Conservation (phyloP, 208 protist genomes). For the Trichomonas tenax region DNA sequence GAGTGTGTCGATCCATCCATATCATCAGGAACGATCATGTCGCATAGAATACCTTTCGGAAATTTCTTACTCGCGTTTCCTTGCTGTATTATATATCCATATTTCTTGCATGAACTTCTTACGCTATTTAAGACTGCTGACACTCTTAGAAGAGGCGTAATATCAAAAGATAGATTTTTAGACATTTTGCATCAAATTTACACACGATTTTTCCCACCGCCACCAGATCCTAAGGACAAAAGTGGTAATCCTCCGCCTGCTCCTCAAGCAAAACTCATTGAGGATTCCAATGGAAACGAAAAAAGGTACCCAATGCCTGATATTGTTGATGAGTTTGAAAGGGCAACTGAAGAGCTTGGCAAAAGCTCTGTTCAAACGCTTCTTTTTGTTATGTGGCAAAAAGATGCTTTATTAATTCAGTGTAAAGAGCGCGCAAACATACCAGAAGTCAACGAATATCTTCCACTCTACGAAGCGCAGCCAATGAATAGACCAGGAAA, state of each 20-base stretch:
- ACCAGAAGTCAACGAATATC: background rate
- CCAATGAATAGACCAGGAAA: background rate
- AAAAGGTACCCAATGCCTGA: background rate
- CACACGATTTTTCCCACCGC: background rate
- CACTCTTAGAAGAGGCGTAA: background rate
- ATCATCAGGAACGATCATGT: background rate
- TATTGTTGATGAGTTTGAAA: background rate
- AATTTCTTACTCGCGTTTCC: slow-evolving; percentile 15
- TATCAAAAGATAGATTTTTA: background rate
- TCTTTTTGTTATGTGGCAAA: slow-evolving; percentile 17
- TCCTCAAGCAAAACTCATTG: background rate
- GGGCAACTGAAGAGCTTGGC: background rate
- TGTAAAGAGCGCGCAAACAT: background rate
- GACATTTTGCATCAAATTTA: background rate
- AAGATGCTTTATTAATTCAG: background rate
- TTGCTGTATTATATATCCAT: background rate
- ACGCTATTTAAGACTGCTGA: background rate
- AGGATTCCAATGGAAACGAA: background rate
- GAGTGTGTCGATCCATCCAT: background rate
- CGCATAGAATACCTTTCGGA: slow-evolving; percentile 6
- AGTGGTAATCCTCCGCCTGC: no score
- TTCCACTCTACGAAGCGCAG: background rate
- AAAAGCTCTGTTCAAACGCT: background rate
- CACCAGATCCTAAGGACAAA: background rate
- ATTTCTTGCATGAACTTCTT: background rate